These are phyloP conservation scores for Bimuria novae-zelandiae DNA, from an alignment of 2,329 filamentous ascomycete genomes.

Conservation along the genomic window DNA sequence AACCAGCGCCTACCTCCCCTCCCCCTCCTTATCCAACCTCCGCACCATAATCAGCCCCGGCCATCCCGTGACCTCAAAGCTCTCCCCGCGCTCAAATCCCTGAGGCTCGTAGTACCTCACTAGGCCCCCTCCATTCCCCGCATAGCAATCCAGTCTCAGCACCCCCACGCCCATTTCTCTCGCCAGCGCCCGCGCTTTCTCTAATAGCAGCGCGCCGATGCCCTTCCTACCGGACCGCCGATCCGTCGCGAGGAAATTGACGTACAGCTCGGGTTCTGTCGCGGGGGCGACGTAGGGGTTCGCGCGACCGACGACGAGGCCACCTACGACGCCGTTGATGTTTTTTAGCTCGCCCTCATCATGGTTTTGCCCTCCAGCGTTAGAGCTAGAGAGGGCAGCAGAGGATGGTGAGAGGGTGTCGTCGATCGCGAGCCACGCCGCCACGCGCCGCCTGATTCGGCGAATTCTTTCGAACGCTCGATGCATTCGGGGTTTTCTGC, in stretches of 20 bases:
- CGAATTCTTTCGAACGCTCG: neutral
- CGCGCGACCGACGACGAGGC: neutral
- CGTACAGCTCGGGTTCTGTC: neutral
- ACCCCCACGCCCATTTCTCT: neutral
- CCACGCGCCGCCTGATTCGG: neutral
- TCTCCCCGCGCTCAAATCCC: neutral
- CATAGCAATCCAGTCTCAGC: neutral
- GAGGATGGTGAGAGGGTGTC: neutral
- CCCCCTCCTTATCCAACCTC: neutral
- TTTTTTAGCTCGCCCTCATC: neutral
- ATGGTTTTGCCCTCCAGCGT: neutral
- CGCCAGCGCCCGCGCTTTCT: neutral
- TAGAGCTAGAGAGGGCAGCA: neutral
- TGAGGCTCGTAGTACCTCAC: conserved; percentile 1
- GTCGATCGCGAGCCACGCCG: neutral
- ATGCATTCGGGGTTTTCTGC: neutral
- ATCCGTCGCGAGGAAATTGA: neutral
- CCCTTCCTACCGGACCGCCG: neutral
- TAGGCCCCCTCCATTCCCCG: neutral
- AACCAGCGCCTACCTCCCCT: too few relatives aligned
- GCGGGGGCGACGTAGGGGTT: neutral
- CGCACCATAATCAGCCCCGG: neutral
- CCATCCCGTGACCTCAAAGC: neutral
- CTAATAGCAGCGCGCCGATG: neutral
- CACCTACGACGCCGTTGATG: neutral